Base-by-base conservation (phyloP, 805 yeast genomes). In the Candida endomychidarum region DNA sequence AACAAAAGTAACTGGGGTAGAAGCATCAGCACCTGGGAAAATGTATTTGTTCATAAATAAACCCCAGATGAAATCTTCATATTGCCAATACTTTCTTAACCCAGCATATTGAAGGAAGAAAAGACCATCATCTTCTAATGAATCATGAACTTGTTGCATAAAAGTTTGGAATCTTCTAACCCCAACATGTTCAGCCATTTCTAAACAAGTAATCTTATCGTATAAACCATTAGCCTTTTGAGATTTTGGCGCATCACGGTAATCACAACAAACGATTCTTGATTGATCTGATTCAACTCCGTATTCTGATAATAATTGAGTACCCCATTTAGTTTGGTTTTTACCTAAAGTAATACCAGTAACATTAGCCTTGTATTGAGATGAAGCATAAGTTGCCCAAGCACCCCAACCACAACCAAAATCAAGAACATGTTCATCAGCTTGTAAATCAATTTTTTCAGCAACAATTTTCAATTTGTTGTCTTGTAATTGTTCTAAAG, bases 371-470 rank as follows among this genome's bases (percentile, higher is more conserved):
- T 90, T 95, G 55, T 83, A 82, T 58, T 83, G 80, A 47, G 81
- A 76, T 2, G 95, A 85, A 21, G 93, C 89, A 63, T 72, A 87
- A 21, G 91, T 74, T 34, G 95, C 88, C 58, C 90, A 74, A 37
- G 96, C 85, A 59, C 96, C 96, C 96, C 96, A 88, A 53, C 96
- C 96, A 66, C 96, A 88, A 47, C 96, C 96, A 43, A 88, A 68
- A 58, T 88, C 96, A 45, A 88, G 78, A 61, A 87, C 71, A 46
- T 69, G 70, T 50, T 88, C 96, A 53, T 87, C 93, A 50, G 77
- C 54, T 56, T 81, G 58, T 53, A 88, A 72, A 45, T 76, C 85
- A 49, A 87, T 82, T 70, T 88, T 88, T 65, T 86, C 95, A 60
- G 95, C 89, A 40, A 88, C 95, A 55, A 83, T 68, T 57, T 86